Percentiles rank a stretch among this genome's conserved stretches.
phyloP scores from a whole-genome alignment of 2,329 filamentous ascomycete genomes.

The Fusarium sulawesiense region DNA sequence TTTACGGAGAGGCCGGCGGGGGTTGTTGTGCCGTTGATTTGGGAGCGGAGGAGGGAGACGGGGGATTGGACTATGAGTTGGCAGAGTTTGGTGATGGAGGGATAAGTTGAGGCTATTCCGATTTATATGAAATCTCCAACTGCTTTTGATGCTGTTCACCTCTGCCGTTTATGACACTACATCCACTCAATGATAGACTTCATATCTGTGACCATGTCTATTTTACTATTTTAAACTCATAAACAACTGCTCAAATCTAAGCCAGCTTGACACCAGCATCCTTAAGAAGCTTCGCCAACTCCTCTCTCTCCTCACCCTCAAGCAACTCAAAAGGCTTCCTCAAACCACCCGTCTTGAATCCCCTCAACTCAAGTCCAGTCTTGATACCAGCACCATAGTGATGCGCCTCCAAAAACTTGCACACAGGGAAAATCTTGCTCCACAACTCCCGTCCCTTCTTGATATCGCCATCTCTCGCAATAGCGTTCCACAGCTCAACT shows the following conservation, averaged over 20 bases:
- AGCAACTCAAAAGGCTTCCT: slow-evolving; percentile 60
- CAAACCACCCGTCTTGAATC: slow-evolving; percentile 58
- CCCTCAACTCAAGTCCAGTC: slow-evolving; percentile 61
- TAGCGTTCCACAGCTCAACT: slow-evolving; percentile 59
- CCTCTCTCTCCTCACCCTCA: slow-evolving; percentile 45
- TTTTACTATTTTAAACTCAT: slow-evolving; percentile 16
- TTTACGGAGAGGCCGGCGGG: slow-evolving; percentile 46
- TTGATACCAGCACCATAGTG: slow-evolving; percentile 61
- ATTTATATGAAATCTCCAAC: background rate
- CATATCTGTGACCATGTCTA: background rate
- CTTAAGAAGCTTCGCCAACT: slow-evolving; percentile 53
- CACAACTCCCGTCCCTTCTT: slow-evolving; percentile 58
- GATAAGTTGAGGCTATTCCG: slow-evolving; percentile 12
- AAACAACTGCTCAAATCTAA: no score
- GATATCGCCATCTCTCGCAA: slow-evolving; percentile 54
- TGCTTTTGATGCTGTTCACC: no score
- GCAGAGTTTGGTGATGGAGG: slow-evolving; percentile 35
- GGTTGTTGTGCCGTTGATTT: slow-evolving; percentile 45
- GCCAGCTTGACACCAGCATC: slow-evolving; percentile 52
- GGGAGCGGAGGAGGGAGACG: slow-evolving; percentile 44
- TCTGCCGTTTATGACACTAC: no score
- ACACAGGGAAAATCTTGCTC: slow-evolving; percentile 61
- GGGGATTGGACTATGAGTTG: slow-evolving; percentile 50
- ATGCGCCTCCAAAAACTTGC: slow-evolving; percentile 61
- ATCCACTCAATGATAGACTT: no score